Evolutionary conservation across 441 rosid species (phyloP), one percentile per base, ranked within the genome.

Genomic region (Oxalis stricta): DNA sequence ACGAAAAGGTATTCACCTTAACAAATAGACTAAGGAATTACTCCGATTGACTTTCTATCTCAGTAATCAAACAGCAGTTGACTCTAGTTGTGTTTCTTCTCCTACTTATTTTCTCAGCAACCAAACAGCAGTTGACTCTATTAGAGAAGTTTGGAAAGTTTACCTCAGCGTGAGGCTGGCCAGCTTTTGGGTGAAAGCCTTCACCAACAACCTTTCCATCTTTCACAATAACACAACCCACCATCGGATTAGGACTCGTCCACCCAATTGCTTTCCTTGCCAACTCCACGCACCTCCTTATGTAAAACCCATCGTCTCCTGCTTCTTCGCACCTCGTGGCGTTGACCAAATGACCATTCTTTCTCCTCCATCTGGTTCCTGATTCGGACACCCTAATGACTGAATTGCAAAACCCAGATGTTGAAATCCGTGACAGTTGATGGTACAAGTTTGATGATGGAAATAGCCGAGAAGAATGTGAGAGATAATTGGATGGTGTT

Each of bases 101-200:
- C 2, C 26, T 6, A 7, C 46, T 2, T 7, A 24, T 5, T 33
- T 41, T 41, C 34, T 28, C 17, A 33, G 15, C 16, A 22, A 35
- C 5, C 31, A 39, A 33, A 17, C 46, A 30, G 53, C 36, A 33
- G 23, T 34, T 14, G 16, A 7, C 10, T 19, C 13, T n/a, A 4
- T 17, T 20, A 15, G 28, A 29, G 2, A n/a, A 2, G 24, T 20
- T 2, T 17, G 5, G 7, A 52, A 33, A 31, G 47, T 31, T 64
- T 66, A 91, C 96, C 89, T 91, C 96, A 17, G 94, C 95, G 60
- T 86, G 99, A 59, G 96, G 95, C 47, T 84, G 82, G 11, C 96
- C 96, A 44, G 96, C 94, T 76, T 86, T 91, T 39, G 94, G 96
- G 57, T 86, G 96, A 64, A 79, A 86, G 23, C 96, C 96, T 77